Percentiles rank a stretch among this genome's conserved stretches.
Conservation (phyloP, 495 filamentous ascomycete species). For the Penicillium silybi region DNA sequence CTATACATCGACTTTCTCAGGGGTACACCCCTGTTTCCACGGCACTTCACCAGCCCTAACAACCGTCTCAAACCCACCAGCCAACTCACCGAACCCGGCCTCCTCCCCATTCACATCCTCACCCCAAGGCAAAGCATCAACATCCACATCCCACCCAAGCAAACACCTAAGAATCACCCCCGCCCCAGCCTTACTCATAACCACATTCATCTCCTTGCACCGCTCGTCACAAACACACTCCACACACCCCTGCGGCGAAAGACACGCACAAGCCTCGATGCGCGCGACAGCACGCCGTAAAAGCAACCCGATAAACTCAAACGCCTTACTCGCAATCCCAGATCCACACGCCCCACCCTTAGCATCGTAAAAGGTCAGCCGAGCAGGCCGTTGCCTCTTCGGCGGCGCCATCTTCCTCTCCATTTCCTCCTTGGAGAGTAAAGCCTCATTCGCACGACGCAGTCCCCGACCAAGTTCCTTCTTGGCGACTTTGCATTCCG, state of each 20-base stretch:
- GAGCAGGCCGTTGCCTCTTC: slow-evolving; percentile 75
- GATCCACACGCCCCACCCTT: slow-evolving; percentile 80
- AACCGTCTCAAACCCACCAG: slow-evolving; percentile 80
- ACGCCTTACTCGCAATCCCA: slow-evolving; percentile 86
- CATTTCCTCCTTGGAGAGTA: slow-evolving; percentile 4
- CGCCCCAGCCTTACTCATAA: slow-evolving; percentile 89
- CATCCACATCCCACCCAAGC: slow-evolving; percentile 65
- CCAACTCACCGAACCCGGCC: slow-evolving; percentile 40
- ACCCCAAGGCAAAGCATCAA: slow-evolving; percentile 79
- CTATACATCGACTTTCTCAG: not conserved
- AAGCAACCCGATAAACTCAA: slow-evolving; percentile 82
- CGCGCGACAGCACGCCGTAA: slow-evolving; percentile 74
- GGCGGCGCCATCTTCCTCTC: slow-evolving; percentile 38
- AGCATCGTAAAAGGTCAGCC: slow-evolving; percentile 92
- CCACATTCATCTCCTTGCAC: slow-evolving; percentile 83
- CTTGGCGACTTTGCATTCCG: slow-evolving; percentile 91
- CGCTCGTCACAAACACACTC: slow-evolving; percentile 85
- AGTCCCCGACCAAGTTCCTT: slow-evolving; percentile 48
- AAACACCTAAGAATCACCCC: slow-evolving; percentile 73
- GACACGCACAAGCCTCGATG: slow-evolving; percentile 67
- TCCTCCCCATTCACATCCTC: slow-evolving; percentile 45
- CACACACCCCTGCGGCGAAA: slow-evolving; percentile 65
- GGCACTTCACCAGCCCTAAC: slow-evolving; percentile 65
- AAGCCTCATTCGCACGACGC: slow-evolving; percentile 23
- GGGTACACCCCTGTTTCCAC: slow-evolving; percentile 34